Conservation (phyloP, 164 flowering plant genomes). For the Cinnamomum chago region DNA sequence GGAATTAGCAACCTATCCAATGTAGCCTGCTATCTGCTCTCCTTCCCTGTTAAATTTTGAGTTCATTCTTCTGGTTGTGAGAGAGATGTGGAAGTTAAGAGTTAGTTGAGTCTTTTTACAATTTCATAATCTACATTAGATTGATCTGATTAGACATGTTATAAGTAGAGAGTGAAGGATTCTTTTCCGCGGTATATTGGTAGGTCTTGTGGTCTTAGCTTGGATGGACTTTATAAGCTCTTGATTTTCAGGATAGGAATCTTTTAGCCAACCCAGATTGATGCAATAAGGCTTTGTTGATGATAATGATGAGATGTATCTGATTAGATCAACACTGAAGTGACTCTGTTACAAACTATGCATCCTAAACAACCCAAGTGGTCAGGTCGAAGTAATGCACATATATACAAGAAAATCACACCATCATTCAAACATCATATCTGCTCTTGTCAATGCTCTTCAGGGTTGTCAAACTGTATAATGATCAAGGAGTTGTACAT, state of each 20-base stretch:
- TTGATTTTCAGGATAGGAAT: no score
- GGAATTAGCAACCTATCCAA: background rate
- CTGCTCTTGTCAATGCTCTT: background rate
- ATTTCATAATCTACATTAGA: no score
- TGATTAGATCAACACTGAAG: background rate
- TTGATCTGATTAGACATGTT: no score
- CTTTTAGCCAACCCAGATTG: no score
- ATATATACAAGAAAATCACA: background rate
- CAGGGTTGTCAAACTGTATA: conserved; percentile 76
- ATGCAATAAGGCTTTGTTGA: background rate
- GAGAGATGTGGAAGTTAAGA: background rate
- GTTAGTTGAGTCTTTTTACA: background rate
- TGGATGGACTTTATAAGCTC: no score
- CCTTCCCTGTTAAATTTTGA: background rate
- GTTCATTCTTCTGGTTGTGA: background rate
- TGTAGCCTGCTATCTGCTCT: background rate
- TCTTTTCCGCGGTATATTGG: no score
- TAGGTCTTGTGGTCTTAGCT: no score
- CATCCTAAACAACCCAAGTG: background rate
- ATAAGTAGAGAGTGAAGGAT: no score
- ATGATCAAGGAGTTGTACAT: conserved; percentile 84
- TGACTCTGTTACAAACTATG: background rate
- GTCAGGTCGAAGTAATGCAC: background rate
- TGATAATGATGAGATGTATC: background rate
- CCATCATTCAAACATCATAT: background rate